Evolutionary conservation across 78 protist genomes (phyloP).

Genomic region (Dictyostelium capitatum): DNA sequence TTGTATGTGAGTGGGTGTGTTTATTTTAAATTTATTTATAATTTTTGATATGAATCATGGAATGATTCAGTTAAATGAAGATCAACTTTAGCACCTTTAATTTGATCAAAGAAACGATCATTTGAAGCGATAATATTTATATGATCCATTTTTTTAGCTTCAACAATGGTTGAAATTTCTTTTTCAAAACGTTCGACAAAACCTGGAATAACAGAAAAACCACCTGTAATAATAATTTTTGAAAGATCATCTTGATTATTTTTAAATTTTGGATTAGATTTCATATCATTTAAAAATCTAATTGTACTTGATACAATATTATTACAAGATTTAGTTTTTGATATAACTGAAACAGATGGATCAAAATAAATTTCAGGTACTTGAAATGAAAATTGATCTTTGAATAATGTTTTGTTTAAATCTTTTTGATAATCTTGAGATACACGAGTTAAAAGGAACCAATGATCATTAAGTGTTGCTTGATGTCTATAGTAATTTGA

Average conservation of each 20-base stretch:
- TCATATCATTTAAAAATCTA: background rate
- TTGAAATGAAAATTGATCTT: background rate
- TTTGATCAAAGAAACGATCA: background rate
- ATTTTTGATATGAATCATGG: conserved; percentile 1
- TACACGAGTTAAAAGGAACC: background rate
- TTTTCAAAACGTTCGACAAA: conserved; percentile 26
- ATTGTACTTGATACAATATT: background rate
- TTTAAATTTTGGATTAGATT: too few relatives aligned
- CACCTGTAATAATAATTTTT: conserved; percentile 1
- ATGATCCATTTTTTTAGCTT: background rate
- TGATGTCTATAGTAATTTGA: background rate
- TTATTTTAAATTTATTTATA: background rate
- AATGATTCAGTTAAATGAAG: conserved; percentile 13
- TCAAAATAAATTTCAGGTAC: conserved; percentile 20
- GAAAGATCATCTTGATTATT: background rate
- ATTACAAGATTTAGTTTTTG: background rate
- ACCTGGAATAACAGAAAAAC: conserved; percentile 23
- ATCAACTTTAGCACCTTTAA: conserved; percentile 46
- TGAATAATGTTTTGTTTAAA: background rate
- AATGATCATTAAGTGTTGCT: background rate
- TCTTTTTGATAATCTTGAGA: background rate
- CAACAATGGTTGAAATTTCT: background rate
- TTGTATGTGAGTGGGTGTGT: too few relatives aligned
- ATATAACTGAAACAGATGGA: background rate
- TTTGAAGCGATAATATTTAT: background rate